Conservation (phyloP, 31 red algal species). For the Endocladia muricata region DNA sequence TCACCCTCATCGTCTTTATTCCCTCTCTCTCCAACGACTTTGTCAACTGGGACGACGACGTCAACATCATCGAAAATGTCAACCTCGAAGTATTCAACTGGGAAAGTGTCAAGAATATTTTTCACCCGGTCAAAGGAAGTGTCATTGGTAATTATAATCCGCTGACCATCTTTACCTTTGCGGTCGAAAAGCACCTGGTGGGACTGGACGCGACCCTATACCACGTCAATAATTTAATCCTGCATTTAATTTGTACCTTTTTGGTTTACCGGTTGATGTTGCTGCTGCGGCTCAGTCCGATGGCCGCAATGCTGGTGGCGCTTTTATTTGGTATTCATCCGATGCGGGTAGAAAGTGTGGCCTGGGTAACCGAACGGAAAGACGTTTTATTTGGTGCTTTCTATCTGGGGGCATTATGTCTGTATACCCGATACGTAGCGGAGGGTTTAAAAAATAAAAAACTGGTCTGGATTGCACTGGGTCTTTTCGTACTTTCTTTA, state of each 20-base stretch:
- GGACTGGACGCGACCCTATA: not conserved
- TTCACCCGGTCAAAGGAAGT: not conserved
- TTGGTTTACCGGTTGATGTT: not conserved
- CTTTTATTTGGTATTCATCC: slow-evolving; percentile 20
- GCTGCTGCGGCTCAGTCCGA: not conserved
- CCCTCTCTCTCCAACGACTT: not conserved
- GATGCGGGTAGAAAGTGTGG: slow-evolving; percentile 22
- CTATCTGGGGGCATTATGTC: not conserved
- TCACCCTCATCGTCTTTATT: not conserved
- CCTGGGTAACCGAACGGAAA: slow-evolving; percentile 11
- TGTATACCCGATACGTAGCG: no score
- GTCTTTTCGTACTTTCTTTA: no score
- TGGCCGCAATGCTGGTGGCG: not conserved
- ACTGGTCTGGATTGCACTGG: no score
- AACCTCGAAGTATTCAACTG: not conserved
- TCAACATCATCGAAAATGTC: not conserved
- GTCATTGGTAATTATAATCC: slow-evolving; percentile 11
- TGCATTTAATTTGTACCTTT: slow-evolving; percentile 1
- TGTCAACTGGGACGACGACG: slow-evolving; percentile 13
- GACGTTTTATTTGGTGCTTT: not conserved
- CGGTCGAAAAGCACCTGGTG: not conserved
- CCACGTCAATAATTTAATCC: slow-evolving; percentile 9
- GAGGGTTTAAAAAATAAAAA: no score
- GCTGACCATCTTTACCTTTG: no score
- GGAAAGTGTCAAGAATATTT: slow-evolving; percentile 1